phyloP scores from a whole-genome alignment of 1,284 basidiomycete genomes.

The Ustilago nuda region DNA sequence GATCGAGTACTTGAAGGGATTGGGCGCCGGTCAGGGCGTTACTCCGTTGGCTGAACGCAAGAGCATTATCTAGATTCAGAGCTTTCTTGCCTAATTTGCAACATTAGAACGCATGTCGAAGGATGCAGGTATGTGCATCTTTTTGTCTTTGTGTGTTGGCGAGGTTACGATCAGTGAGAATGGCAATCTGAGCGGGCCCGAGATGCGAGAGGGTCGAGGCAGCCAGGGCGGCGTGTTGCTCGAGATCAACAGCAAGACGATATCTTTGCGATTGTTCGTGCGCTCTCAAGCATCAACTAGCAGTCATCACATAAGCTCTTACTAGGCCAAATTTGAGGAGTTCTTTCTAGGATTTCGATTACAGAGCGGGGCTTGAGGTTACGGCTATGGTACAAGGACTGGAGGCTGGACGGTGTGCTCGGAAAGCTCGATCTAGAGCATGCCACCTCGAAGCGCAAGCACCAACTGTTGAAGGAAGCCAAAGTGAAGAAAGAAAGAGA shows the following conservation, averaged over 20 bases:
- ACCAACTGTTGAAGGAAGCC: conserved; percentile 50
- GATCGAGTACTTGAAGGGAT: conserved; percentile 75
- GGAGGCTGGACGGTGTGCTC: background rate
- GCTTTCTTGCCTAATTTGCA: background rate
- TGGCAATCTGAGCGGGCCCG: background rate
- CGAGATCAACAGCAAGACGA: no score
- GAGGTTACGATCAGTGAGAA: no score
- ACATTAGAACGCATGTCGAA: background rate
- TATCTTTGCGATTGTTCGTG: no score
- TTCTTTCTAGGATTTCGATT: background rate
- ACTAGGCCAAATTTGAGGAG: background rate
- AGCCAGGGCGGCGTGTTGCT: no score
- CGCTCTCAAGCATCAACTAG: no score
- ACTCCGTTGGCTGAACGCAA: conserved; percentile 23
- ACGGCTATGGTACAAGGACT: conserved; percentile 18
- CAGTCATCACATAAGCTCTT: no score
- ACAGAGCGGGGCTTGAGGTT: background rate
- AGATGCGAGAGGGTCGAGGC: background rate
- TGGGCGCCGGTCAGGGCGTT: conserved; percentile 30
- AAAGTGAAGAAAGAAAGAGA: background rate
- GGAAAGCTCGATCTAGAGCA: conserved; percentile 12
- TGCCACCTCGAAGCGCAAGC: conserved; percentile 60
- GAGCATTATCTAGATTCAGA: conserved; percentile 27
- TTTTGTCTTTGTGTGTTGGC: no score
- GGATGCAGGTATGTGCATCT: background rate